Evolutionary conservation across 2,329 filamentous ascomycete genomes (phyloP).

Genomic region (Colletotrichum euphorbiae): DNA sequence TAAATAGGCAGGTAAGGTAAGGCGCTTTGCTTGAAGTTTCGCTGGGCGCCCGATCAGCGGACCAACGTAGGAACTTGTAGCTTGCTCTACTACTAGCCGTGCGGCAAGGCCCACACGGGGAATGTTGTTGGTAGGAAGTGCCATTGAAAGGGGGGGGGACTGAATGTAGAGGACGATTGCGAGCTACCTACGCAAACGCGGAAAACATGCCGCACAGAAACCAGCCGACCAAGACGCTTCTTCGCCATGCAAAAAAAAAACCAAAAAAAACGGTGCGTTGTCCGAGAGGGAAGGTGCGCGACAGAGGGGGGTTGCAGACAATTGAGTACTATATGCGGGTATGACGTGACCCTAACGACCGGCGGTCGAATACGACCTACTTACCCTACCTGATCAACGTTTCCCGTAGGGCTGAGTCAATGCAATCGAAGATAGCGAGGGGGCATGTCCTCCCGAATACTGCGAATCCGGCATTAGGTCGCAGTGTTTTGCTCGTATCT

Average conservation of each 20-base stretch:
- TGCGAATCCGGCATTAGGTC: neutral
- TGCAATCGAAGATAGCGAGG: neutral
- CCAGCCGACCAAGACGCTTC: neutral
- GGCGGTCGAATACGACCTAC: neutral
- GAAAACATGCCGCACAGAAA: neutral
- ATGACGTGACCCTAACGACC: neutral
- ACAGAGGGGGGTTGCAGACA: slow-evolving; percentile 7
- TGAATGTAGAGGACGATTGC: too few relatives aligned
- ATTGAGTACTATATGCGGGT: neutral
- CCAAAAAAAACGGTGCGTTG: neutral
- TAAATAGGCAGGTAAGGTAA: too few relatives aligned
- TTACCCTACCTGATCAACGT: neutral
- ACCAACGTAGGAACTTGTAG: too few relatives aligned
- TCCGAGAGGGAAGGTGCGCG: slow-evolving; percentile 12
- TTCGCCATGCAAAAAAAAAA: neutral
- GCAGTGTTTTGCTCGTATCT: too few relatives aligned
- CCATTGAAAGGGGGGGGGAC: too few relatives aligned
- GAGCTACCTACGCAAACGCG: too few relatives aligned
- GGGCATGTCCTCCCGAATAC: neutral
- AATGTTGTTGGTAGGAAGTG: too few relatives aligned
- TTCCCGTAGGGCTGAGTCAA: slow-evolving; percentile 3
- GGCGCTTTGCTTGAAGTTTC: too few relatives aligned
- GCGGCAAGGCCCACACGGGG: too few relatives aligned
- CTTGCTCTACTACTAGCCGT: too few relatives aligned
- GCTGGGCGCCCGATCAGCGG: too few relatives aligned